These are phyloP conservation scores for Chrysanthemum seticuspe DNA, from an alignment of 129 eudicot genomes.

Conservation along the genomic window DNA sequence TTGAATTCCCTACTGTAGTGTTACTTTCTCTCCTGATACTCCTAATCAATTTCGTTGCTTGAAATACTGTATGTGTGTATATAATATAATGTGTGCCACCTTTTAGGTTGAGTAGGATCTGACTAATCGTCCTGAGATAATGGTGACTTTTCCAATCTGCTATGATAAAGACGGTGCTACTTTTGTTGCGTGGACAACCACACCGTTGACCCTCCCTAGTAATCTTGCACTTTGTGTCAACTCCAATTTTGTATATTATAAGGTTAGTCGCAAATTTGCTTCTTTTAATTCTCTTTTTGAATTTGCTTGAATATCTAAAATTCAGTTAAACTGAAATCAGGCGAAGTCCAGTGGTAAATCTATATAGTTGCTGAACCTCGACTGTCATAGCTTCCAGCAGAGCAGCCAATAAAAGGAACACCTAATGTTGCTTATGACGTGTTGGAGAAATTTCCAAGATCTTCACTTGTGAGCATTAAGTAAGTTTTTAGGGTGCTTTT, in stretches of 20 bases:
- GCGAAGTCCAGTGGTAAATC: constrained; percentile 43
- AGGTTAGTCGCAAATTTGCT: constrained; percentile 33
- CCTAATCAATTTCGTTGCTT: too few relatives aligned
- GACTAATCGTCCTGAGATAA: constrained; percentile 32
- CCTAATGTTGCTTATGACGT: constrained; percentile 67
- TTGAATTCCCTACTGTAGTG: too few relatives aligned
- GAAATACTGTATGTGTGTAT: too few relatives aligned
- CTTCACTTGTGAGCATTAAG: constrained; percentile 76
- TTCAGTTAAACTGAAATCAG: too few relatives aligned
- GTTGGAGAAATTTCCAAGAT: constrained; percentile 58
- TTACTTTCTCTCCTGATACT: too few relatives aligned
- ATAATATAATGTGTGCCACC: too few relatives aligned
- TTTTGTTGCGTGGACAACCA: constrained; percentile 93
- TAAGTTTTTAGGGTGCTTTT: too few relatives aligned
- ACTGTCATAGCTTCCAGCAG: constrained; percentile 18
- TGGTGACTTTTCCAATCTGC: constrained; percentile 59
- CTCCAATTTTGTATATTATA: constrained; percentile 47
- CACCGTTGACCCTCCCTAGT: constrained; percentile 89
- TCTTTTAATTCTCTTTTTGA: too few relatives aligned
- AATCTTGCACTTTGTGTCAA: constrained; percentile 49
- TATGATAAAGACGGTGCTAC: constrained; percentile 59
- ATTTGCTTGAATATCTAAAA: too few relatives aligned
- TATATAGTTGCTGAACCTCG: constrained; percentile 24
- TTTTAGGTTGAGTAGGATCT: constrained; percentile 49
- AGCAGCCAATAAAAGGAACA: constrained; percentile 38